phyloP scores from a whole-genome alignment of 1,284 basidiomycete species.

The Limonomyces culmigenus region DNA sequence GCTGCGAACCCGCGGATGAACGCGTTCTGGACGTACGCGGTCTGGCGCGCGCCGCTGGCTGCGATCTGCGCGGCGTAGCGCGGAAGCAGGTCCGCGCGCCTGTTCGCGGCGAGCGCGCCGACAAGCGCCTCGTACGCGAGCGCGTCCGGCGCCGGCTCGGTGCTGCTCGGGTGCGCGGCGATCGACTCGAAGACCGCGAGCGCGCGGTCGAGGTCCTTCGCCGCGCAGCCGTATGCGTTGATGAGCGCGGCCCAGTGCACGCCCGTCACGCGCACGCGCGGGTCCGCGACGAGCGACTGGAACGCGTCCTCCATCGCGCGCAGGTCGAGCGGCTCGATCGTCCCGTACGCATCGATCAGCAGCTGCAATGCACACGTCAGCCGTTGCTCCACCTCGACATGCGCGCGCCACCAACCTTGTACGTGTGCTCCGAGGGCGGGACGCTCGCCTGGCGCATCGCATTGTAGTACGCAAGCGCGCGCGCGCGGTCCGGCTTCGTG shows the following conservation, averaged over 20 bases:
- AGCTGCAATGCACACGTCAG: too few species aligned
- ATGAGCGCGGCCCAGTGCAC: conserved; percentile 89
- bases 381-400: too few species aligned
- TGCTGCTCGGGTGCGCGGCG: conserved; percentile 24
- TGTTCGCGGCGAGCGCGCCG: conserved; percentile 72
- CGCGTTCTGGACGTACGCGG: conserved; percentile 91
- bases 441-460: conserved; percentile 52
- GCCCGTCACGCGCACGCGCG: conserved; percentile 48
- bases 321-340: conserved; percentile 75
- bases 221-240: conserved; percentile 76
- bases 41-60: conserved; percentile 61
- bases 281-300: conserved; percentile 33
- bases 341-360: conserved; percentile 81
- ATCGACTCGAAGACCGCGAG: conserved; percentile 71
- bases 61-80: conserved; percentile 51
- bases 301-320: conserved; percentile 64
- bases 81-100: conserved; percentile 67
- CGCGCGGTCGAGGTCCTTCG: conserved; percentile 66
- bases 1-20: conserved; percentile 82
- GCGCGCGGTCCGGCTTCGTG: conserved; percentile 72
- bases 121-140: conserved; percentile 86
- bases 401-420: too few species aligned
- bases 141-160: conserved; percentile 47
- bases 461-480: conserved; percentile 65
- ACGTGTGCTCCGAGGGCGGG: conserved; percentile 74